Evolutionary conservation across 2,329 filamentous ascomycete species (phyloP), one percentile per base, ranked within the genome.

Genomic region (Diplodia sapinea): DNA sequence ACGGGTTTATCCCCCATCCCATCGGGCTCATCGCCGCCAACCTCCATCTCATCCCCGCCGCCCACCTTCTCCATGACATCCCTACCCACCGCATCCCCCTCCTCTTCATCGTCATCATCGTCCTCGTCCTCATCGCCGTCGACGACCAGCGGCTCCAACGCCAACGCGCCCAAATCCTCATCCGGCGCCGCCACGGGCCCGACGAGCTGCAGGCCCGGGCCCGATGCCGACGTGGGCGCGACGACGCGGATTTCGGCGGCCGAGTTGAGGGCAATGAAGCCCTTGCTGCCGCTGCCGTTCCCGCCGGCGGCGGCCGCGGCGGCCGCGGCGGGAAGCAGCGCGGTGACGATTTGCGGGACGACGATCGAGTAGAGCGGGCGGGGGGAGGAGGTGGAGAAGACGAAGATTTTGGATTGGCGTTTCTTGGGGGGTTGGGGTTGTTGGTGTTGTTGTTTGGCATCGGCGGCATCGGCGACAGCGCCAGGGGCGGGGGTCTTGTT

Each of bases 191-290:
- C 75, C 23, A 78, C 75, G 17, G 75, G 73, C 1, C 73, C 74
- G 26, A 73, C 72, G 20, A 79, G 70, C 61, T 77, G 73, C 20
- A 75, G 31, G 4, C 8, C 3, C 23, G 23, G 23, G 56, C 9
- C 63, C 68, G 1, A 71, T 61, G 66, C 70, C 26, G 71, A 71
- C 40, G 72, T 76, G 12, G 78, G 76, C 9, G 70, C 76, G 12
- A 84, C 72, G 6, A 78, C 73, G 33, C 88, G 88, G 49, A 96
- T 82, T 73, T 91, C 89, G 15, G 92, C 92, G 0, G 87, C 84
- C n/a, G 89, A 85, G 75, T 96, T 93, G 6, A 97, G 79, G 11
- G 90, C 81, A 49, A 95, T 81, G 76, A 92, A 97, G 4, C 93
- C 92, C 55, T 87, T 88, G 1, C 88, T 86, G 38, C 23, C 9